Conservation (phyloP, 2,329 filamentous ascomycete species). For the Fusarium xyrophilum region DNA sequence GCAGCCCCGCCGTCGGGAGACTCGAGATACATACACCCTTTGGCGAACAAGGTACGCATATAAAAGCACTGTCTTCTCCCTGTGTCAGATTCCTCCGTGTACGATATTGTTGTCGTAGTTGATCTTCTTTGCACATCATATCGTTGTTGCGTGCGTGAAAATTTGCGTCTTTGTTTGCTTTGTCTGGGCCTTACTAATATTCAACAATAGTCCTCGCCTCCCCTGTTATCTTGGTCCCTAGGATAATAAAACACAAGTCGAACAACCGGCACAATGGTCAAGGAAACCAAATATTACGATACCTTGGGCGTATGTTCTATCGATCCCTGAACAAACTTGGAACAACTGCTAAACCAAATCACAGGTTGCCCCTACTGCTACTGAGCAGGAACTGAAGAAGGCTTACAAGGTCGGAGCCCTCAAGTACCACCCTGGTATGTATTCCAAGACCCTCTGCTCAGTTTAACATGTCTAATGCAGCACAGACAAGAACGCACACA, state of each 20-base stretch:
- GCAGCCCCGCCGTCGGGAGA: constrained; percentile 40
- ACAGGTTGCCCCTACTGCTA: constrained; percentile 78
- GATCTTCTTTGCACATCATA: background rate
- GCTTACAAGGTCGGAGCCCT: constrained; percentile 84
- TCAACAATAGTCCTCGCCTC: constrained; percentile 24
- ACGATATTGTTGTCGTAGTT: background rate
- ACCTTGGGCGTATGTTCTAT: constrained; percentile 70
- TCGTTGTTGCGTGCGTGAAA: constrained; percentile 5
- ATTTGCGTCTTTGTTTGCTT: constrained; percentile 11
- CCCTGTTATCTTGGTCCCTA: constrained; percentile 8
- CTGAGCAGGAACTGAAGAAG: constrained; percentile 88
- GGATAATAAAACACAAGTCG: constrained; percentile 3
- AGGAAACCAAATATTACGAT: constrained; percentile 82
- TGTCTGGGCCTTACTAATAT: constrained; percentile 34
- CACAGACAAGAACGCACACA: constrained; percentile 93
- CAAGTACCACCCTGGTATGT: constrained; percentile 83
- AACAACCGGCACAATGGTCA: constrained; percentile 67
- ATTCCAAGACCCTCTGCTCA: background rate
- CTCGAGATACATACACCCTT: constrained; percentile 33
- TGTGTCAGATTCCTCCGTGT: background rate
- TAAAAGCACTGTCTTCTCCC: background rate
- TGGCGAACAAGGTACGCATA: constrained; percentile 40
- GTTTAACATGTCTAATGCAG: constrained; percentile 21
- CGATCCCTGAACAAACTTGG: background rate
- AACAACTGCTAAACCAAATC: constrained; percentile 27